phyloP scores from a whole-genome alignment of 331 rosid species.

The Pyrus hybrid region DNA sequence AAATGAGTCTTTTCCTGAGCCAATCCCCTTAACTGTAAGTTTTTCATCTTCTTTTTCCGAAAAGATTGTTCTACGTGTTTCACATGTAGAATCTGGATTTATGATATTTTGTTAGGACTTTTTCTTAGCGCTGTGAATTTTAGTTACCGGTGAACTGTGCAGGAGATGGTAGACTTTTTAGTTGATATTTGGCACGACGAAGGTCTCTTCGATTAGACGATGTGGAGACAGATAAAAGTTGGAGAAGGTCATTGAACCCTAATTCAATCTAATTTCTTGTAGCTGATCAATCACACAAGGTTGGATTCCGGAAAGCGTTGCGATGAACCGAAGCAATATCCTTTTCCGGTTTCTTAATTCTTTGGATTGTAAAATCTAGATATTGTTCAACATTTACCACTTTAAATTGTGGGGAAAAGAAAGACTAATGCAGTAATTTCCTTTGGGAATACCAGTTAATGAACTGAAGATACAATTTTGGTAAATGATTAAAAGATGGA shows the following conservation, averaged over 20 bases:
- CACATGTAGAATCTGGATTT: not conserved
- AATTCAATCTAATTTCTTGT: not conserved
- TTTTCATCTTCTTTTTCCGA: not conserved
- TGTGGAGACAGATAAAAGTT: not conserved
- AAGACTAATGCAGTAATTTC: too few species aligned
- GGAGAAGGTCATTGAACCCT: not conserved
- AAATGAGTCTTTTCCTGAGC: slow-evolving; percentile 66
- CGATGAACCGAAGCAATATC: not conserved
- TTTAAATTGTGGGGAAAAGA: not conserved
- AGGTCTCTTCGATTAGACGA: slow-evolving; percentile 56
- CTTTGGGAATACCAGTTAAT: too few species aligned
- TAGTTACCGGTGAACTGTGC: slow-evolving; percentile 26
- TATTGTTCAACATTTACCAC: not conserved
- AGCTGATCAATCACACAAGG: not conserved
- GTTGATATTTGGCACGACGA: slow-evolving; percentile 93
- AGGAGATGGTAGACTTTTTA: slow-evolving; percentile 98
- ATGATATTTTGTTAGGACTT: not conserved
- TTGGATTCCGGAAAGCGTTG: not conserved
- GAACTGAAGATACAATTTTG: too few species aligned
- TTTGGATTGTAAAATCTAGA: not conserved
- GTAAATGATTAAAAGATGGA: too few species aligned
- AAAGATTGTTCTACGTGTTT: not conserved
- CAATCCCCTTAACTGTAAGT: slow-evolving; percentile 76
- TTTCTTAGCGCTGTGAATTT: not conserved
- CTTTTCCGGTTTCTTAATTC: not conserved